Evolutionary conservation across 2,329 filamentous ascomycete genomes (phyloP).

Genomic region (Laburnicola sp.): DNA sequence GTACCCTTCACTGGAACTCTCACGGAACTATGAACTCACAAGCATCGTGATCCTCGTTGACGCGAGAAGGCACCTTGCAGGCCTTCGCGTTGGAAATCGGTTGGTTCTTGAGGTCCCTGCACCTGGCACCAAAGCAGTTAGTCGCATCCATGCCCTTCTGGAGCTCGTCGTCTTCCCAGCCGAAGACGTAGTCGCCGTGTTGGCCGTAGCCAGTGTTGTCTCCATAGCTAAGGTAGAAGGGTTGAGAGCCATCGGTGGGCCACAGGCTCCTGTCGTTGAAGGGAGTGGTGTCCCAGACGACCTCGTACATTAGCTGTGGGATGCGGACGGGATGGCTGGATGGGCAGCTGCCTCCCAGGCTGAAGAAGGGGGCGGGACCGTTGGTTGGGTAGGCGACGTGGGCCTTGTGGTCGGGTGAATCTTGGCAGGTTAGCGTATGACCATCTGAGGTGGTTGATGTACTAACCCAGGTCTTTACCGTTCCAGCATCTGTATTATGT

Average conservation of each 20-base stretch:
- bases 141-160: slow-evolving; percentile 26
- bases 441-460: slow-evolving; percentile 65
- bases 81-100: slow-evolving; percentile 16
- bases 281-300: slow-evolving; percentile 46
- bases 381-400: slow-evolving; percentile 45
- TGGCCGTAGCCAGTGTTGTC: slow-evolving; percentile 22
- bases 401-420: slow-evolving; percentile 58
- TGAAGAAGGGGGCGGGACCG: slow-evolving; percentile 25
- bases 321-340: slow-evolving; percentile 47
- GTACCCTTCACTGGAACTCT: background rate
- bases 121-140: slow-evolving; percentile 22
- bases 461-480: slow-evolving; percentile 60
- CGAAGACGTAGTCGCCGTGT: slow-evolving; percentile 24
- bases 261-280: slow-evolving; percentile 30
- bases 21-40: slow-evolving; percentile 12
- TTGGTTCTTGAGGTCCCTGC: slow-evolving; percentile 19
- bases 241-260: slow-evolving; percentile 24
- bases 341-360: slow-evolving; percentile 43
- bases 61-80: slow-evolving; percentile 19
- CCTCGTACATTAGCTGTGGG: slow-evolving; percentile 50
- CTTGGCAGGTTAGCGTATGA: slow-evolving; percentile 46
- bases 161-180: slow-evolving; percentile 24
- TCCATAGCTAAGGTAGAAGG: slow-evolving; percentile 22
- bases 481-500: slow-evolving; percentile 54
- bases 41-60: slow-evolving; percentile 24